phyloP scores from a whole-genome alignment of 306 rosid species.

The Calophaca sinica region DNA sequence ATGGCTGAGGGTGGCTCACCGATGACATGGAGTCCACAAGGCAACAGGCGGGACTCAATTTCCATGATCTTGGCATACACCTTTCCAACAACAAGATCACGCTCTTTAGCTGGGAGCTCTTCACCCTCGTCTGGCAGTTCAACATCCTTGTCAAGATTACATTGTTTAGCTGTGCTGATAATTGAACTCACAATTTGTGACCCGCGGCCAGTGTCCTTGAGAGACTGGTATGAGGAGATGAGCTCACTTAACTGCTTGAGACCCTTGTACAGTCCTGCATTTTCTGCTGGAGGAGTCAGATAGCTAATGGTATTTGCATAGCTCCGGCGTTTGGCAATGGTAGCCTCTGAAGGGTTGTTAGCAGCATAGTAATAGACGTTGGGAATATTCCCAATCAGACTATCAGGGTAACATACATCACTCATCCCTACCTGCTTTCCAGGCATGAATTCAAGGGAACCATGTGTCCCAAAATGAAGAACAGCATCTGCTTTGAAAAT shows the following conservation, averaged over 20 bases:
- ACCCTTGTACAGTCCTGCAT: conserved; percentile 99
- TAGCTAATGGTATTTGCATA: conserved; percentile 98
- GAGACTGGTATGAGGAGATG: conserved; percentile 92
- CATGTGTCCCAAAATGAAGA: conserved; percentile 97
- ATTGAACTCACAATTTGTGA: conserved; percentile 97
- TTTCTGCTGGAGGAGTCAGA: conserved; percentile 98
- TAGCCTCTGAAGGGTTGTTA: conserved; percentile 97
- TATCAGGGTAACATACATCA: conserved; percentile 93
- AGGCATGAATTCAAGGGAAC: conserved; percentile 99
- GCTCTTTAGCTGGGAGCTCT: conserved; percentile 82
- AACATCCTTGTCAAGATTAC: conserved; percentile 99
- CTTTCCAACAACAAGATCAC: conserved; percentile 92
- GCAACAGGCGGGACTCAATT: conserved; percentile 92
- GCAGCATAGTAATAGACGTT: conserved; percentile 96
- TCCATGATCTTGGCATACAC: conserved; percentile 97
- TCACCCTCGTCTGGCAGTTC: conserved; percentile 80
- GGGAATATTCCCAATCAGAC: conserved; percentile 94
- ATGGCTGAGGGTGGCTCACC: conserved; percentile 99
- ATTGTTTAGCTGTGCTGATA: conserved; percentile 93
- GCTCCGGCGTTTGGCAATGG: conserved; percentile 97
- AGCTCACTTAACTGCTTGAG: conserved; percentile 98
- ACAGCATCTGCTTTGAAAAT: conserved; percentile 94
- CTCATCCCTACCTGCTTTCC: conserved; percentile 99
- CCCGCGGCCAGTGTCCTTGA: conserved; percentile 96
- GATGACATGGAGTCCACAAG: conserved; percentile 96